A percentile compares a stretch with the other conserved stretches of the same genome.
These are phyloP conservation scores for Scedosporium dehoogii DNA, from an alignment of 2,329 filamentous ascomycete species.

Conservation along the genomic window DNA sequence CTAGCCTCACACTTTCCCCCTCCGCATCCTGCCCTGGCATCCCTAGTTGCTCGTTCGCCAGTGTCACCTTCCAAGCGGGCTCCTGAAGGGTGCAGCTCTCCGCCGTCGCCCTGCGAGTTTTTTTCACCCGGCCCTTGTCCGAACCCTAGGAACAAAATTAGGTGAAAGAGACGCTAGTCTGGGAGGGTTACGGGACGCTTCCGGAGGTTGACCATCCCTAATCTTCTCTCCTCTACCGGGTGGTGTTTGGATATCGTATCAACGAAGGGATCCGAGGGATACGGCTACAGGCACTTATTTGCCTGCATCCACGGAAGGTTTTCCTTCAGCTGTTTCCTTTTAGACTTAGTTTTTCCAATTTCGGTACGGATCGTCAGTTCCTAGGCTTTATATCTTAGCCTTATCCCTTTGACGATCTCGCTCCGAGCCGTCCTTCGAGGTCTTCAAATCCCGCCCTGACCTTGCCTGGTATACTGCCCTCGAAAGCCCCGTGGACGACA, in stretches of 20 bases:
- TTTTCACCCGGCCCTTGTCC: too few relatives aligned
- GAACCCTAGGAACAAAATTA: too few relatives aligned
- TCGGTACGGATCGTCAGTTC: not conserved
- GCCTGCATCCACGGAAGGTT: not conserved
- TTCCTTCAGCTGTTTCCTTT: not conserved
- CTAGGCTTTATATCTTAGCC: not conserved
- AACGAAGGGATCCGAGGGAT: not conserved
- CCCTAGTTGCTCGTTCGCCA: not conserved
- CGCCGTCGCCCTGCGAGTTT: too few relatives aligned
- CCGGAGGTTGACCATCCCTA: not conserved
- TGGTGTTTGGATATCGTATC: not conserved
- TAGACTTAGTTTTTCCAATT: not conserved
- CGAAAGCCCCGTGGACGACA: too few relatives aligned
- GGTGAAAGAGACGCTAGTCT: too few relatives aligned
- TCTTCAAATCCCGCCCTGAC: not conserved
- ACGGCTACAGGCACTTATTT: not conserved
- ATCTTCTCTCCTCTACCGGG: not conserved
- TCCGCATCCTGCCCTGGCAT: not conserved
- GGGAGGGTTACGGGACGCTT: too few relatives aligned
- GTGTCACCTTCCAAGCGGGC: not conserved
- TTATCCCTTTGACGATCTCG: not conserved
- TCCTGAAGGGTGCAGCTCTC: not conserved
- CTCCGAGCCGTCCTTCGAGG: not conserved
- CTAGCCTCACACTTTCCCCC: not conserved
- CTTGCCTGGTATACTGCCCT: conserved; percentile 7